Conservation (phyloP, 75 land plant species). For the Cupressus sempervirens region DNA sequence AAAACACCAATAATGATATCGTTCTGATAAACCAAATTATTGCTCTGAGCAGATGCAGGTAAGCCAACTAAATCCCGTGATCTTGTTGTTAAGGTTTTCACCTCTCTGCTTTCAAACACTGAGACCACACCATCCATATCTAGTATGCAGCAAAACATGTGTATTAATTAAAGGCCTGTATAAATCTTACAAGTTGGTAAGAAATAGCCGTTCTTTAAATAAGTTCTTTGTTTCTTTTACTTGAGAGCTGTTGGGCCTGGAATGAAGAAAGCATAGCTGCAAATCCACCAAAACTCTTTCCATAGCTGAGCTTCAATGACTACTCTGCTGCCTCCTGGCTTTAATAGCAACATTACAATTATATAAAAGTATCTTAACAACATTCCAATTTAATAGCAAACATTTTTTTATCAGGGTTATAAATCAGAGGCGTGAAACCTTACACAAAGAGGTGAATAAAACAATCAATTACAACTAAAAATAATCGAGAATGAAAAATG, state of each 20-base stretch:
- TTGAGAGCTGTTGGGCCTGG: not conserved
- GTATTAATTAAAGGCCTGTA: no score
- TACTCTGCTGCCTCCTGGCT: constrained; percentile 9
- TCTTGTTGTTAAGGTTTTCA: constrained; percentile 47
- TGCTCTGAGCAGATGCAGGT: constrained; percentile 8
- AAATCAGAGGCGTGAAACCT: no score
- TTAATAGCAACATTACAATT: constrained; percentile 6
- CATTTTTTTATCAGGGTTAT: no score
- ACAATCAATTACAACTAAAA: no score
- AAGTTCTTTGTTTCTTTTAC: not conserved
- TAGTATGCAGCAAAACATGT: not conserved
- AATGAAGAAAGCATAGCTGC: constrained; percentile 24
- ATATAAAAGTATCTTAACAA: no score
- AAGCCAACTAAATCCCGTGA: constrained; percentile 44
- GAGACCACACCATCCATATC: constrained; percentile 39
- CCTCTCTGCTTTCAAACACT: constrained; percentile 30
- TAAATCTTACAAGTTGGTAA: no score
- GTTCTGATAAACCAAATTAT: constrained; percentile 16
- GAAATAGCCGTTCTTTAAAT: no score
- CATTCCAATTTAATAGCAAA: no score
- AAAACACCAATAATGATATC: constrained; percentile 52
- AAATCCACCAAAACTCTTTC: constrained; percentile 34
- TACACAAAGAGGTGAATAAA: no score
- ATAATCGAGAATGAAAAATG: no score
- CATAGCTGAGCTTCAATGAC: constrained; percentile 30